Conservation (phyloP, 2,329 filamentous ascomycete genomes). For the Trichoderma citrinoviride region DNA sequence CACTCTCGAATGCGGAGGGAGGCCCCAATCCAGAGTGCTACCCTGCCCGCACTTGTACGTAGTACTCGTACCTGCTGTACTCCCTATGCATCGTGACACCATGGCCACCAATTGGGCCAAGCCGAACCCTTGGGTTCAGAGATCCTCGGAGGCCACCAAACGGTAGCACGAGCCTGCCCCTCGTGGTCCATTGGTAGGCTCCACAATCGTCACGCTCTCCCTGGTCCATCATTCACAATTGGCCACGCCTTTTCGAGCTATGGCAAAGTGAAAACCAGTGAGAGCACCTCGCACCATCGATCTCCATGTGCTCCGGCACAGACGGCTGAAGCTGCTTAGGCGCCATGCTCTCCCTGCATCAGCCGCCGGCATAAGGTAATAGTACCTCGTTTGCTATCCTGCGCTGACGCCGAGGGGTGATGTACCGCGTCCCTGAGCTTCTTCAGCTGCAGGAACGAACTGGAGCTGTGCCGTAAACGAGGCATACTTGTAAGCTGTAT, state of each 20-base stretch:
- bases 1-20: not conserved
- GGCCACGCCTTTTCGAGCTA: conserved; percentile 9
- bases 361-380: not conserved
- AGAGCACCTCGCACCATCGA: conserved; percentile 8
- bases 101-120: conserved; percentile 20
- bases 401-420: not conserved
- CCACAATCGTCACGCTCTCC: conserved; percentile 17
- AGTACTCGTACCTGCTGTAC: not conserved
- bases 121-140: conserved; percentile 9
- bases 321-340: not conserved
- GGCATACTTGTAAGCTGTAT: not conserved
- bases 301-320: conserved; percentile 2
- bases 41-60: not conserved
- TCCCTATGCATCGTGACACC: not conserved
- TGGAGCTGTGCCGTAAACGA: not conserved
- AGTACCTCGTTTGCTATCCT: not conserved
- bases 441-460: too few species aligned
- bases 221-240: conserved; percentile 7
- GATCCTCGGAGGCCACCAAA: conserved; percentile 18
- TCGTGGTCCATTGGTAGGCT: not conserved
- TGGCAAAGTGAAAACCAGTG: not conserved
- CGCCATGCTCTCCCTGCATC: conserved; percentile 1
- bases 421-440: not conserved
- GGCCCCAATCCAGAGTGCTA: not conserved
- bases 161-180: conserved; percentile 6